phyloP scores from a whole-genome alignment of 208 protist species.

The Crithidia thermophila region DNA sequence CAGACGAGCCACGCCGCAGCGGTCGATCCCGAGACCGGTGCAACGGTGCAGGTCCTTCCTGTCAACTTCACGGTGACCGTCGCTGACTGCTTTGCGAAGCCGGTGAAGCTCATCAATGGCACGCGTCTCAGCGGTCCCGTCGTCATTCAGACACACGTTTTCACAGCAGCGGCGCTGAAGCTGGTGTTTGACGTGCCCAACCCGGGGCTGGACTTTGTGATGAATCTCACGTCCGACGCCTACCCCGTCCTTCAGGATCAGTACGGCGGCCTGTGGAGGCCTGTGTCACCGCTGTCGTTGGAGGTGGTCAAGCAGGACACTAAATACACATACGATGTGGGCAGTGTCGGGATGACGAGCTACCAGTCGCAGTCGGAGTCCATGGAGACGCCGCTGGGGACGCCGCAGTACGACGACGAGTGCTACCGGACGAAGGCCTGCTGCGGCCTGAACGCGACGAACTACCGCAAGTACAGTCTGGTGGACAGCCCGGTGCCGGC shows the following conservation, averaged over 20 bases:
- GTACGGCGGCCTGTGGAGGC: constrained; percentile 24
- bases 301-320: constrained; percentile 27
- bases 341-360: constrained; percentile 18
- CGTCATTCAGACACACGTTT: constrained; percentile 12
- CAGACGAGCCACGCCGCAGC: constrained; percentile 12
- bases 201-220: constrained; percentile 29
- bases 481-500: constrained; percentile 30
- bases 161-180: constrained; percentile 12
- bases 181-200: constrained; percentile 33
- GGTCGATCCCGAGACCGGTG: constrained; percentile 19
- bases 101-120: constrained; percentile 8
- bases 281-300: constrained; percentile 6
- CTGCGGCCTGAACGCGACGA: constrained; percentile 17
- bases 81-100: constrained; percentile 12
- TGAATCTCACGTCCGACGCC: constrained; percentile 22
- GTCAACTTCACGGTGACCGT: constrained; percentile 20
- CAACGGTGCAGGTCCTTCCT: constrained; percentile 9
- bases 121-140: not conserved
- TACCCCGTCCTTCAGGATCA: constrained; percentile 21
- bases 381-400: constrained; percentile 7
- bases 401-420: constrained; percentile 11
- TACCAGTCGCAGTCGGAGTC: constrained; percentile 35
- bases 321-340: constrained; percentile 30
- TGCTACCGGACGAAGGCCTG: constrained; percentile 21
- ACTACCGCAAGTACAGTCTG: constrained; percentile 27